These are phyloP conservation scores for Tricholomella constricta DNA, from an alignment of 768 basidiomycete species.

Conservation along the genomic window DNA sequence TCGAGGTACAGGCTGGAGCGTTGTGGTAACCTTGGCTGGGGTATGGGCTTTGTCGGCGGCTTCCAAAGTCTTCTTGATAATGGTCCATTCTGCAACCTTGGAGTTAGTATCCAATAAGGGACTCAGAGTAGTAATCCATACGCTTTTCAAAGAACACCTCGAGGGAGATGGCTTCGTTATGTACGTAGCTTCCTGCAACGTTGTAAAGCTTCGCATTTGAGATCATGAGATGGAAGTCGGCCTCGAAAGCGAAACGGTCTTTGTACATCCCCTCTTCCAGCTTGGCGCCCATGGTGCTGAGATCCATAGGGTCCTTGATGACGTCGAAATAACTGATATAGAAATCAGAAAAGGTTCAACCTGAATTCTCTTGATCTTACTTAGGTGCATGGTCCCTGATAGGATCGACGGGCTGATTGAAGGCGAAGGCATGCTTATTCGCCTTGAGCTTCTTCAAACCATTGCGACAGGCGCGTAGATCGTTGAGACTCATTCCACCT, in stretches of 20 bases:
- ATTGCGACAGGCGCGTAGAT: slow-evolving; percentile 73
- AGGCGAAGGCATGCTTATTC: slow-evolving; percentile 73
- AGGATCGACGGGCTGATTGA: slow-evolving; percentile 94
- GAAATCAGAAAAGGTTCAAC: slow-evolving; percentile 12
- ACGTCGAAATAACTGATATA: slow-evolving; percentile 79
- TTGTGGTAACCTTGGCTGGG: slow-evolving; percentile 18
- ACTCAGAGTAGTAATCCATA: slow-evolving; percentile 37
- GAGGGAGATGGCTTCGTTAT: slow-evolving; percentile 72
- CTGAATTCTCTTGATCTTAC: slow-evolving; percentile 43
- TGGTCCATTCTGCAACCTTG: slow-evolving; percentile 74
- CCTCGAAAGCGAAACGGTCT: slow-evolving; percentile 79
- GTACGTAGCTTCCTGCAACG: slow-evolving; percentile 64
- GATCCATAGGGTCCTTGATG: slow-evolving; percentile 93
- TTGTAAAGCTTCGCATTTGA: slow-evolving; percentile 89
- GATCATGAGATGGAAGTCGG: slow-evolving; percentile 88
- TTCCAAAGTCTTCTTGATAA: slow-evolving; percentile 83
- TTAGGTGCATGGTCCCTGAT: slow-evolving; percentile 87
- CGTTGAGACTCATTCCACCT: slow-evolving; percentile 74
- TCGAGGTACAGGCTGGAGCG: slow-evolving; percentile 32
- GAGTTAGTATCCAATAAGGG: background rate
- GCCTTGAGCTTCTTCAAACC: slow-evolving; percentile 78
- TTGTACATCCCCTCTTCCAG: slow-evolving; percentile 85
- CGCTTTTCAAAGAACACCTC: slow-evolving; percentile 87
- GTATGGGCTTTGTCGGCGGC: slow-evolving; percentile 53
- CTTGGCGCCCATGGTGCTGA: slow-evolving; percentile 86